Base-by-base conservation (phyloP, 345 rosid species). In the Aquilaria sinensis region DNA sequence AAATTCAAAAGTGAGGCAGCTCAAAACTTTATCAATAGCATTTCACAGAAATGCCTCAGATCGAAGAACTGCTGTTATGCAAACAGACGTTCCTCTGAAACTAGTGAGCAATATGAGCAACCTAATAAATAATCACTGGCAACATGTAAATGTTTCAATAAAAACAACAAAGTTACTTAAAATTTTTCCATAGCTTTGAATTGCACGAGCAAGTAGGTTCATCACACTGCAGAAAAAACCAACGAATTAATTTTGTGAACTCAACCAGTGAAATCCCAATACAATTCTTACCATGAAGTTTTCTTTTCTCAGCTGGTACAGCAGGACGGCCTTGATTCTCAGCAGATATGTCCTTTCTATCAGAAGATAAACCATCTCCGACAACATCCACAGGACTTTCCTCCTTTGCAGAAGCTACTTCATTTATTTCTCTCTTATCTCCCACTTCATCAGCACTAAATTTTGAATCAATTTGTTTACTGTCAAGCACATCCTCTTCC, bases 401-500 rank as follows among this genome's bases (percentile, higher is more conserved):
- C 66, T 71, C 83, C 67, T 74, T 77, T 61, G 61, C 74, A 75
- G 50, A 58, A 71, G 72, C 60, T 31, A 53, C 67, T 56, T 79
- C 85, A 61, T 47, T 72, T 68, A 79, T 81, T 62, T 76, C 87
- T 73, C 58, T 71, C 78, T 70, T 74, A 71, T 83, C 75, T 66
- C 76, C 77, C 68, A 71, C 69, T 71, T 83, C 88, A 69, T 70
- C 86, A 70, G 80, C 59, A 62, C 73, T 71, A 79, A 70, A 70
- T 73, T 78, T 83, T 5, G 96, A 83, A 71, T 94, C 88, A 37
- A 82, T 70, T 65, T 78, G 95, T 74, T 86, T 94, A 68, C 75
- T 80, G 63, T 85, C 99, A 48, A 83, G 74, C 73, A 85, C 83
- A 80, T 95, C 97, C 66, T 95, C 96, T 62, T 88, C 96, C 90